Conservation (phyloP, 768 basidiomycete genomes). For the Agrocybe pediades region DNA sequence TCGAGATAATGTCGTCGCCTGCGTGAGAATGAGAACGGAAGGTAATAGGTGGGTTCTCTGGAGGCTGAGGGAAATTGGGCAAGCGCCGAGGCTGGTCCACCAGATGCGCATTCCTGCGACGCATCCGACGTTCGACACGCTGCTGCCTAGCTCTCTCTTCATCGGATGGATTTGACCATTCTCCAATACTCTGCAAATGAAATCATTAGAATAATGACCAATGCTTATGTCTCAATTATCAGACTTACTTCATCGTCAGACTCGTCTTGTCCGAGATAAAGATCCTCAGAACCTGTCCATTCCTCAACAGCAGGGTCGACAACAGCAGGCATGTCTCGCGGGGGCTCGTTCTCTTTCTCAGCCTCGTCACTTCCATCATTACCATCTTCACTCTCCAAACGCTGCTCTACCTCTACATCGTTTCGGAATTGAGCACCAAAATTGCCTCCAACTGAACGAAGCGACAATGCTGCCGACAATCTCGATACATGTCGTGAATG, state of each 20-base stretch:
- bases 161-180: slow-evolving; percentile 91
- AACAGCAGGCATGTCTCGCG: slow-evolving; percentile 18
- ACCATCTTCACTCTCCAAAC: slow-evolving; percentile 41
- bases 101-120: slow-evolving; percentile 46
- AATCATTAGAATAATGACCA: slow-evolving; percentile 1
- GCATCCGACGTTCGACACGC: slow-evolving; percentile 63
- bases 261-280: slow-evolving; percentile 45
- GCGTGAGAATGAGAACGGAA: slow-evolving; percentile 31
- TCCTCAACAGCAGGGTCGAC: slow-evolving; percentile 55
- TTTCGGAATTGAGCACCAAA: slow-evolving; percentile 34
- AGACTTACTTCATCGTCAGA: slow-evolving; percentile 71
- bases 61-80: slow-evolving; percentile 81
- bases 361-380: slow-evolving; percentile 28
- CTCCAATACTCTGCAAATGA: slow-evolving; percentile 71
- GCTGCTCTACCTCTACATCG: slow-evolving; percentile 22
- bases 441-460: slow-evolving; percentile 61
- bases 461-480: slow-evolving; percentile 67
- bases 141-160: slow-evolving; percentile 79
- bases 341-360: slow-evolving; percentile 26
- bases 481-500: slow-evolving; percentile 74
- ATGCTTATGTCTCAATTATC: slow-evolving; percentile 11
- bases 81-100: slow-evolving; percentile 69
- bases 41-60: slow-evolving; percentile 49
- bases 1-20: slow-evolving; percentile 75
- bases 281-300: slow-evolving; percentile 85